phyloP scores from a whole-genome alignment of 2,329 filamentous ascomycete species.

The Aspergillus carbonarius region DNA sequence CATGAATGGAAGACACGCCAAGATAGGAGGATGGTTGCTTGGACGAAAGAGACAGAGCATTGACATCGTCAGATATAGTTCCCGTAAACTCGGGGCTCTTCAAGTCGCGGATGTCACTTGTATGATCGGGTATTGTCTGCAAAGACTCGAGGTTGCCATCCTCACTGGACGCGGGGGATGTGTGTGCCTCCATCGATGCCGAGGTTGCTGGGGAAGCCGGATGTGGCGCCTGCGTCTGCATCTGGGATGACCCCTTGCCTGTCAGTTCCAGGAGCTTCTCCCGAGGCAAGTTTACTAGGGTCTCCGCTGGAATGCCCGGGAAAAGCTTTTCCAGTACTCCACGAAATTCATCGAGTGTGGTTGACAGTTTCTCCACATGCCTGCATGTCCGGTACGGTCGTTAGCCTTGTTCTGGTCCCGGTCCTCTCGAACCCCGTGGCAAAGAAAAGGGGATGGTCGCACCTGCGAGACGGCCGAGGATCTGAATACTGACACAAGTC shows the following conservation, averaged over 20 bases:
- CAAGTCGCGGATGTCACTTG: slow-evolving; percentile 42
- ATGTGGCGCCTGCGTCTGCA: slow-evolving; percentile 35
- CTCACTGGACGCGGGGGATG: slow-evolving; percentile 45
- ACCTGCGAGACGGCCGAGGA: slow-evolving; percentile 77
- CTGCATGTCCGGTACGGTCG: slow-evolving; percentile 17
- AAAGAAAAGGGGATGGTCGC: slow-evolving; percentile 25
- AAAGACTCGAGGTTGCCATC: slow-evolving; percentile 59
- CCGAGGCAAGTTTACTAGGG: slow-evolving; percentile 55
- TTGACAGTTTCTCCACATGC: slow-evolving; percentile 59
- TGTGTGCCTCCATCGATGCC: slow-evolving; percentile 45
- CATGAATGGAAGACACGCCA: slow-evolving; percentile 72
- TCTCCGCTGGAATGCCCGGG: slow-evolving; percentile 56
- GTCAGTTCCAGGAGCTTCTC: slow-evolving; percentile 61
- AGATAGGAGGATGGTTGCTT: slow-evolving; percentile 66
- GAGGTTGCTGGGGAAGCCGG: slow-evolving; percentile 48
- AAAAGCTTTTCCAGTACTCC: slow-evolving; percentile 63
- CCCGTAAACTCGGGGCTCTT: slow-evolving; percentile 57
- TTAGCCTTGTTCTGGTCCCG: slow-evolving; percentile 9
- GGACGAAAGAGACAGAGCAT: slow-evolving; percentile 63
- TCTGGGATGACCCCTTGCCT: slow-evolving; percentile 22
- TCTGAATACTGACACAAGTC: slow-evolving; percentile 80
- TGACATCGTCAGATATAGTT: slow-evolving; percentile 69
- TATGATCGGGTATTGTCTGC: slow-evolving; percentile 72
- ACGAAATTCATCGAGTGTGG: slow-evolving; percentile 65
- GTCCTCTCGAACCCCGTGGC: not conserved